Conservation (phyloP, 148 eudicot species). For the Talinum fruticosum region DNA sequence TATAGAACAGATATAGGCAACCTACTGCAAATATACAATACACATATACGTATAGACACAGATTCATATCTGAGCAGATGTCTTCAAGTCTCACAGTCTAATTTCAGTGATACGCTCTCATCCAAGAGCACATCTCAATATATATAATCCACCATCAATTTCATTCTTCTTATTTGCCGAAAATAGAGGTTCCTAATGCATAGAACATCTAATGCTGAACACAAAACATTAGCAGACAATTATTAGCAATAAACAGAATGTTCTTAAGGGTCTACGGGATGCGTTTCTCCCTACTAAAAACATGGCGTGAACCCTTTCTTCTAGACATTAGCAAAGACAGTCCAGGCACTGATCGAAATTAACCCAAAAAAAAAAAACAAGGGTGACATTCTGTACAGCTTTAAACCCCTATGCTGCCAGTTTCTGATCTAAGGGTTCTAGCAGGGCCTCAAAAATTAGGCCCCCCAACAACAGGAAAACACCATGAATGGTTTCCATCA, state of each 20-base stretch:
- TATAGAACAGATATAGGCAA: no score
- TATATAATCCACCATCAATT: no score
- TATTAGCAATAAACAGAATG: not conserved
- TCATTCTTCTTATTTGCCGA: no score
- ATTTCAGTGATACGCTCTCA: no score
- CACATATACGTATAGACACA: no score
- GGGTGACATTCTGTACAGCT: constrained; percentile 27
- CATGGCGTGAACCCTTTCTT: not conserved
- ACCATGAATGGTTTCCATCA: constrained; percentile 1
- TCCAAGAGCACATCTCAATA: no score
- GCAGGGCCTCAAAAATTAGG: constrained; percentile 32
- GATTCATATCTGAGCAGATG: no score
- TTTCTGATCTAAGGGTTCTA: constrained; percentile 30
- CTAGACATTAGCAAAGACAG: not conserved
- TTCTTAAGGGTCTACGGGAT: not conserved
- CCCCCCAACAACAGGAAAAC: constrained; percentile 26
- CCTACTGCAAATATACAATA: no score
- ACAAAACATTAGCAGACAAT: not conserved
- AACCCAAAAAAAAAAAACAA: not conserved
- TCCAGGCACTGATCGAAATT: not conserved
- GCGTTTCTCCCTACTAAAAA: not conserved
- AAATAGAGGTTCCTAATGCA: not conserved
- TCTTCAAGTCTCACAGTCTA: no score
- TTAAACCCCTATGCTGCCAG: constrained; percentile 19
- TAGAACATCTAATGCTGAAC: not conserved